Conservation (phyloP, 1,284 basidiomycete genomes). For the Rugosomyces carneus region DNA sequence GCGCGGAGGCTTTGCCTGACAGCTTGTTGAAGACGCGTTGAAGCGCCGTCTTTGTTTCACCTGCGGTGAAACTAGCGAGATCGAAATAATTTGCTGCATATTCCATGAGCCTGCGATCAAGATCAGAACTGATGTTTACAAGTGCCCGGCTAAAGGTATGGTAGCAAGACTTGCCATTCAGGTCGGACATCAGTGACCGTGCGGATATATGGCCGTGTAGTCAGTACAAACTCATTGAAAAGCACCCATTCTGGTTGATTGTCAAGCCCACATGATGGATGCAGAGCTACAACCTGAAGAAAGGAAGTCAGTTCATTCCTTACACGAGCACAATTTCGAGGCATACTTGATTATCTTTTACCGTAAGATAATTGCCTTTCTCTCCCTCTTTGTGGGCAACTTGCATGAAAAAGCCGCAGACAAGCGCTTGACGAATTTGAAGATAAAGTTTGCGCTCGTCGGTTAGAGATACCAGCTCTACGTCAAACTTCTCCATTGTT, state of each 20-base stretch:
- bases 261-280: slow-evolving; percentile 91
- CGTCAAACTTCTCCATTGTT: slow-evolving; percentile 95
- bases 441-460: slow-evolving; percentile 78
- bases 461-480: slow-evolving; percentile 74
- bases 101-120: too few species aligned
- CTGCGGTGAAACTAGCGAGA: too few species aligned
- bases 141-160: too few species aligned
- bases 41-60: too few species aligned
- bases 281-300: slow-evolving; percentile 77
- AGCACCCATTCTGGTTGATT: slow-evolving; percentile 70
- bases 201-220: slow-evolving; percentile 88
- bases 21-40: too few species aligned
- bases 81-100: too few species aligned
- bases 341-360: slow-evolving; percentile 88
- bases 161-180: too few species aligned
- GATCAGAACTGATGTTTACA: too few species aligned
- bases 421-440: slow-evolving; percentile 81
- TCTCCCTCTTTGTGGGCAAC: slow-evolving; percentile 95
- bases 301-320: background rate
- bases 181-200: slow-evolving; percentile 96
- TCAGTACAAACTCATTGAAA: slow-evolving; percentile 57
- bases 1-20: too few species aligned
- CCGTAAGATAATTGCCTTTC: slow-evolving; percentile 79
- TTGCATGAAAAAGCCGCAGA: slow-evolving; percentile 87
- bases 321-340: background rate